A percentile compares a stretch with the other conserved stretches of the same genome.
phyloP scores from a whole-genome alignment of 306 rosid genomes.

The Gillenia trifoliata region DNA sequence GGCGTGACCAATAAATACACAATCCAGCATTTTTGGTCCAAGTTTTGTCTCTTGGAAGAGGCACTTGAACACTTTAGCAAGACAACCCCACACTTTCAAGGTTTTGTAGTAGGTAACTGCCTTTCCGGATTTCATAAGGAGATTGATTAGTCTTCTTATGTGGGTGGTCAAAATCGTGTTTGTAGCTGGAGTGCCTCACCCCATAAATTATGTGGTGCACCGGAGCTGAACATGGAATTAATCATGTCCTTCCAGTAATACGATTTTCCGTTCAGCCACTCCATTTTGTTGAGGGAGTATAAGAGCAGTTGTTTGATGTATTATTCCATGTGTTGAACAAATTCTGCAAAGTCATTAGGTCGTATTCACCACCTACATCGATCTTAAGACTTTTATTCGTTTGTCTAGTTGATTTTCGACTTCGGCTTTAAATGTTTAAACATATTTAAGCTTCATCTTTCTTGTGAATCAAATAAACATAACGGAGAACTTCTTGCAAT shows the following conservation, averaged over 20 bases:
- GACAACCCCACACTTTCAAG: background rate
- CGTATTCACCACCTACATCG: background rate
- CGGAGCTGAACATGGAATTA: too few relatives aligned
- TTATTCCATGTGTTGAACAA: background rate
- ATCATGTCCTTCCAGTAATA: too few relatives aligned
- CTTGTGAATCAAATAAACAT: too few relatives aligned
- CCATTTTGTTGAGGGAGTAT: background rate
- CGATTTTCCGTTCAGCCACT: too few relatives aligned
- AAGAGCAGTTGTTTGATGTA: background rate
- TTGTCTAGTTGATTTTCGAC: background rate
- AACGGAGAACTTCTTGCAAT: too few relatives aligned
- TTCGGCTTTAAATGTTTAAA: background rate
- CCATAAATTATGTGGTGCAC: too few relatives aligned
- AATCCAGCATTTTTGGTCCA: background rate
- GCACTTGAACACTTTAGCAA: background rate
- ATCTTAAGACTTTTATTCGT: background rate
- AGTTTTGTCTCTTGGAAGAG: background rate
- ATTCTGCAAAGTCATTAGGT: background rate
- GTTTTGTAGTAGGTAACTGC: background rate
- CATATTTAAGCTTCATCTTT: too few relatives aligned
- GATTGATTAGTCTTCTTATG: background rate
- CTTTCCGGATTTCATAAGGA: background rate
- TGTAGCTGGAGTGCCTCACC: background rate
- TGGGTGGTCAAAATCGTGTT: background rate
- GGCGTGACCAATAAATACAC: background rate